phyloP scores from a whole-genome alignment of 78 protist species.

The Protostelium mycophagum region DNA sequence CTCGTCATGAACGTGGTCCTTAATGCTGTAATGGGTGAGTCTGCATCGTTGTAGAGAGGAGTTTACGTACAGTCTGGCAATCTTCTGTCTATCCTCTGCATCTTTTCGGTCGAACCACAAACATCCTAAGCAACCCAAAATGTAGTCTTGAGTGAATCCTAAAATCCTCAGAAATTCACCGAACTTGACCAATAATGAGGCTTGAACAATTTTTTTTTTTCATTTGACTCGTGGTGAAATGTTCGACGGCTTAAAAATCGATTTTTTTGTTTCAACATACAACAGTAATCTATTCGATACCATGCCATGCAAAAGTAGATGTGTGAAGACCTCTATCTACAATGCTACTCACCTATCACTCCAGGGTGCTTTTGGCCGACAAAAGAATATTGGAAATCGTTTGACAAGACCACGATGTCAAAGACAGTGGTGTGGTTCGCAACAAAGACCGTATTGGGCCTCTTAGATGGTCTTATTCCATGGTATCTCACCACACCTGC shows the following conservation, averaged over 20 bases:
- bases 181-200: no score
- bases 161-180: no score
- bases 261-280: no score
- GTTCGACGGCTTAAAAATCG: no score
- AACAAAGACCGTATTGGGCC: conserved; percentile 75
- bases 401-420: conserved; percentile 67
- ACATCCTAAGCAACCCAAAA: conserved; percentile 60
- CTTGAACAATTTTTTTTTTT: no score
- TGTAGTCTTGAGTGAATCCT: conserved; percentile 74
- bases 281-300: no score
- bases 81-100: conserved; percentile 42
- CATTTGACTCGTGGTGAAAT: no score
- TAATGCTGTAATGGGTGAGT: conserved; percentile 11
- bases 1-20: conserved; percentile 60
- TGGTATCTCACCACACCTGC: conserved; percentile 62
- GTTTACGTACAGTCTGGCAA: conserved; percentile 29
- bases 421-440: conserved; percentile 86
- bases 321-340: background rate
- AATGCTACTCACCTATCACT: conserved; percentile 38
- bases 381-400: conserved; percentile 36
- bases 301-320: no score
- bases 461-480: conserved; percentile 45
- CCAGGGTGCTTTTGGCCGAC: conserved; percentile 84
- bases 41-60: no score
- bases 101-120: conserved; percentile 88